A percentile compares a stretch with the other conserved stretches of the same genome.
phyloP scores from a whole-genome alignment of 257 asterid species.

The Thymus quinquecostatus region DNA sequence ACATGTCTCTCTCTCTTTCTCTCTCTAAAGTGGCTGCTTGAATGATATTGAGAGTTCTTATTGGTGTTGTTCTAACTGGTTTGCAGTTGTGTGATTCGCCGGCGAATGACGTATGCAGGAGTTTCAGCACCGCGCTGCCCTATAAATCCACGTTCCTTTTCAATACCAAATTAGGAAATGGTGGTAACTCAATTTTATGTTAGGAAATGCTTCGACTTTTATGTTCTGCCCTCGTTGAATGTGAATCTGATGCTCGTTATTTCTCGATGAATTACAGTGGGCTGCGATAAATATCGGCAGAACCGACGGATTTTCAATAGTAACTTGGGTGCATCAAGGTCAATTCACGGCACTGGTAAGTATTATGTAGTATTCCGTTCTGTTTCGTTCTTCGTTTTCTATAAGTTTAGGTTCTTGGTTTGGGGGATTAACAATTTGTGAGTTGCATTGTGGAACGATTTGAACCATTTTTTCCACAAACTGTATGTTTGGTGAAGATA shows the following conservation, averaged over 20 bases:
- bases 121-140: slow-evolving; percentile 46
- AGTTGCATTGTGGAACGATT: too few species aligned
- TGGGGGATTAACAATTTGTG: too few species aligned
- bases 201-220: not conserved
- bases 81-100: slow-evolving; percentile 50
- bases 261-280: slow-evolving; percentile 38
- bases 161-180: slow-evolving; percentile 43
- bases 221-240: not conserved
- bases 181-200: slow-evolving; percentile 38
- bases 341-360: slow-evolving; percentile 79
- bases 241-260: slow-evolving; percentile 10
- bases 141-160: slow-evolving; percentile 40
- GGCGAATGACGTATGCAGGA: slow-evolving; percentile 50
- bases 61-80: not conserved
- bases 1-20: slow-evolving; percentile 14
- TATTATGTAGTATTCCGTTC: not conserved
- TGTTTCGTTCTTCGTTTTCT: too few species aligned
- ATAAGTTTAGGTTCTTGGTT: too few species aligned
- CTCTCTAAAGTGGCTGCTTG: not conserved
- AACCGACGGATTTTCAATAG: slow-evolving; percentile 39
- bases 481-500: not conserved
- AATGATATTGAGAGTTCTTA: not conserved
- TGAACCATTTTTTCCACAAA: not conserved
- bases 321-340: slow-evolving; percentile 49
- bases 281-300: slow-evolving; percentile 46